phyloP scores from a whole-genome alignment of 805 yeast genomes.

The Wickerhamomyces alni region DNA sequence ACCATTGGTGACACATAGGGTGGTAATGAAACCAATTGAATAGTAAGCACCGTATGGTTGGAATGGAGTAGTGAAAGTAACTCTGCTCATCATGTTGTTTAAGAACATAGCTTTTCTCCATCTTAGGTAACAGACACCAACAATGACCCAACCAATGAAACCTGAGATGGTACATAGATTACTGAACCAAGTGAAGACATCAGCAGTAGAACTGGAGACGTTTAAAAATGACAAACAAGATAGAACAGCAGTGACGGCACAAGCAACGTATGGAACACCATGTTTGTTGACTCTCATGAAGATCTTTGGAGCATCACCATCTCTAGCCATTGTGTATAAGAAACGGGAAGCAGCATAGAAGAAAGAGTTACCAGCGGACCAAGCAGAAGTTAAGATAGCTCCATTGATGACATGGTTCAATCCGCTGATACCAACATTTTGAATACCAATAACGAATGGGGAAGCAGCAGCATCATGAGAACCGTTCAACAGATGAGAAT shows the following conservation, averaged over 20 bases:
- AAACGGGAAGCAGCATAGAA: conserved; percentile 74
- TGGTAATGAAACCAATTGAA: conserved; percentile 39
- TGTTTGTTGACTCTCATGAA: conserved; percentile 55
- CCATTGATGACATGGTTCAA: conserved; percentile 76
- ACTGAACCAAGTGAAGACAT: conserved; percentile 64
- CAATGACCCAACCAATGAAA: conserved; percentile 68
- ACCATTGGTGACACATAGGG: conserved; percentile 68
- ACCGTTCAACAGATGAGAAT: conserved; percentile 41
- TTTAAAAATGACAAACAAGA: conserved; percentile 66
- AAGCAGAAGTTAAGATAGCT: conserved; percentile 68
- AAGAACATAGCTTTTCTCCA: conserved; percentile 59
- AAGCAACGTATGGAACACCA: conserved; percentile 70
- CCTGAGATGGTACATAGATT: conserved; percentile 76
- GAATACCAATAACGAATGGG: conserved; percentile 81
- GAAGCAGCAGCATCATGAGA: conserved; percentile 63
- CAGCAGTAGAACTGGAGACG: conserved; percentile 48
- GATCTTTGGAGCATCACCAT: conserved; percentile 71
- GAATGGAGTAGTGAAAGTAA: conserved; percentile 48
- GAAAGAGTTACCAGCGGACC: conserved; percentile 80
- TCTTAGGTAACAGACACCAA: conserved; percentile 58
- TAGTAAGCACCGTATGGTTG: conserved; percentile 58
- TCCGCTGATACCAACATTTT: conserved; percentile 55
- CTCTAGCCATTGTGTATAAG: conserved; percentile 62
- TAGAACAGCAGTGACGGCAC: conserved; percentile 33
- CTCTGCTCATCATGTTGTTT: conserved; percentile 48